Evolutionary conservation across 306 rosid species (phyloP).

Genomic region (Sesbania bispinosa): DNA sequence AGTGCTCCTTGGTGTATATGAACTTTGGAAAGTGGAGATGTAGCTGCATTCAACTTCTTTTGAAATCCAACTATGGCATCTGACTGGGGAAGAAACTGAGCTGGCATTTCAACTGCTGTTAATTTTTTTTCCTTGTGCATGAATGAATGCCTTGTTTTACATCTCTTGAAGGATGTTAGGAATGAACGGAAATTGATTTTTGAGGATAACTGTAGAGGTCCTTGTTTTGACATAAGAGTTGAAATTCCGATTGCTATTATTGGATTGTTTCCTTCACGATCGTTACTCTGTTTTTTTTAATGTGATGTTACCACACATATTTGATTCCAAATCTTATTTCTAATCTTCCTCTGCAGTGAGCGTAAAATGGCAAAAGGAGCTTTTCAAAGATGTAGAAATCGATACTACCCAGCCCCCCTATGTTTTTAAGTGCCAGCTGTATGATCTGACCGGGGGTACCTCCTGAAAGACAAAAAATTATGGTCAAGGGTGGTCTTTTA

Average conservation of each 20-base stretch:
- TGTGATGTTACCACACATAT: not conserved
- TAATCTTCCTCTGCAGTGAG: constrained; percentile 50
- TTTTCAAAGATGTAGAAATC: constrained; percentile 71
- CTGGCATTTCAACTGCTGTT: not conserved
- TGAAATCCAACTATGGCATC: not conserved
- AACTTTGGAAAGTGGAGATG: constrained; percentile 12
- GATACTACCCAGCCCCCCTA: constrained; percentile 84
- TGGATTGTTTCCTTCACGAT: not conserved
- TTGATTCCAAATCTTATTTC: not conserved
- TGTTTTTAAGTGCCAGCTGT: constrained; percentile 94
- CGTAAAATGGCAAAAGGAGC: constrained; percentile 94
- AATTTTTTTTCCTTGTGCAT: too few relatives aligned
- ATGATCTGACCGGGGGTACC: constrained; percentile 92
- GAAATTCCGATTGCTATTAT: not conserved
- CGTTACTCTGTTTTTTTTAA: not conserved
- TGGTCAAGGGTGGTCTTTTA: constrained; percentile 97
- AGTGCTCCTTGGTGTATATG: not conserved
- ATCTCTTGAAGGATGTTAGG: not conserved
- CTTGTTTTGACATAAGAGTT: constrained; percentile 4
- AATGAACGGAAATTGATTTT: not conserved
- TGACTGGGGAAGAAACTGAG: not conserved
- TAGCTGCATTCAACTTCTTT: constrained; percentile 20
- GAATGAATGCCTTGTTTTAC: not conserved
- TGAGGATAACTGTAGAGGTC: not conserved
- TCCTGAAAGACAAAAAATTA: constrained; percentile 95